Conservation (phyloP, 1,284 basidiomycete species). For the Trametes hirsuta region DNA sequence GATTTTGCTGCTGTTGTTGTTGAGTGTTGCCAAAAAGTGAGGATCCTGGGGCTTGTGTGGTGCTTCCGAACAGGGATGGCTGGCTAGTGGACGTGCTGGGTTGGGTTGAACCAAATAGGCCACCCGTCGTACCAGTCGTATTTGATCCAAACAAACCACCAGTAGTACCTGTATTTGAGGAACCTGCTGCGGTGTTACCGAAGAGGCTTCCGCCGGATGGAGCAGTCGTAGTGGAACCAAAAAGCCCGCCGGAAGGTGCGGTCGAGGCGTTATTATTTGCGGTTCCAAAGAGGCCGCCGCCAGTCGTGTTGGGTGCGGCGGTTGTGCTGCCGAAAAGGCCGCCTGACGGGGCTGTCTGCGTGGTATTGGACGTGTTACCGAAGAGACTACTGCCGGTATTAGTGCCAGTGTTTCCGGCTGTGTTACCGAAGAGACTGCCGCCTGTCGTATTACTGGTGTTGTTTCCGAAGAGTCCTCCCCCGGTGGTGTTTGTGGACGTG, state of each 20-base stretch:
- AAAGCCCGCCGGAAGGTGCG: constrained; percentile 24
- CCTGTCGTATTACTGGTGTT: constrained; percentile 15
- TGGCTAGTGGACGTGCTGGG: constrained; percentile 6
- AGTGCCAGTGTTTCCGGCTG: constrained; percentile 2
- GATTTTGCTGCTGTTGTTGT: constrained; percentile 30
- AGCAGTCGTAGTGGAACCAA: constrained; percentile 14
- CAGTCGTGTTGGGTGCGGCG: constrained; percentile 7
- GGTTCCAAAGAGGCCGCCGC: constrained; percentile 28
- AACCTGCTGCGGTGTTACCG: constrained; percentile 27
- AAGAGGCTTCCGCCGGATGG: constrained; percentile 21
- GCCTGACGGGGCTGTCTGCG: constrained; percentile 11
- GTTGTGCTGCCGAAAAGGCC: constrained; percentile 40
- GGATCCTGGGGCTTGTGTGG: not conserved
- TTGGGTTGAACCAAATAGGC: constrained; percentile 26
- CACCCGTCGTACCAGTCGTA: constrained; percentile 23
- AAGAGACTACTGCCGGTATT: constrained; percentile 30
- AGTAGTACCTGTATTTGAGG: constrained; percentile 19
- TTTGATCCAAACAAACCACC: constrained; percentile 27
- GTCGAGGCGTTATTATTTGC: constrained; percentile 15
- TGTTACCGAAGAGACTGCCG: constrained; percentile 36
- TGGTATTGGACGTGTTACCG: constrained; percentile 30
- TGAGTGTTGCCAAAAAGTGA: constrained; percentile 20
- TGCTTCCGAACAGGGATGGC: constrained; percentile 11
- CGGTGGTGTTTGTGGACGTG: not conserved
- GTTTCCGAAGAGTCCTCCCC: constrained; percentile 22